Evolutionary conservation across 768 basidiomycete species (phyloP), one percentile per base, ranked within the genome.

Genomic region (Naganishia friedmannii): DNA sequence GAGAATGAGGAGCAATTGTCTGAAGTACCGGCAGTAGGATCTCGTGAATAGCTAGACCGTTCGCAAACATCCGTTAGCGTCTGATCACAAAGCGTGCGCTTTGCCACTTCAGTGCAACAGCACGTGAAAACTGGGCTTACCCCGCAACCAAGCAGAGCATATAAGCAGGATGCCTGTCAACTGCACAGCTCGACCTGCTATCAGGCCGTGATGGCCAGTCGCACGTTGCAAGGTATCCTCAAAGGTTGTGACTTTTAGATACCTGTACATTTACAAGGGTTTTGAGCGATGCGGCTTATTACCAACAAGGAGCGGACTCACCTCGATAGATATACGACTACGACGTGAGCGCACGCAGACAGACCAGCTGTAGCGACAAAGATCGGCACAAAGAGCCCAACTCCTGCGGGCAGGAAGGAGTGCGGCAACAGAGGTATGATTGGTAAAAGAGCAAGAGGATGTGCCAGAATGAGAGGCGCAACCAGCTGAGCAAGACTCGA

Each of bases 291-390:
- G n/a, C n/a, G n/a, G n/a, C n/a, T n/a, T n/a, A n/a, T n/a, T n/a
- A n/a, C n/a, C n/a, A n/a, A n/a, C n/a, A 29, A 29, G 74, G 15
- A 15, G 42, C 42, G 42, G 7, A 17, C 76, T 60, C 31, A 77
- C 79, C 78, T 77, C 0, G 79, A 73, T 0, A 80, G 72, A 58
- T 80, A 80, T 48, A 78, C 77, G 10, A 77, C 77, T 37, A 80
- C 79, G 28, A 80, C 77, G 54, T 78, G 77, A 1, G 78, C 78
- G 42, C 78, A 80, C 10, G 75, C 69, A 3, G 79, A 80, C 9
- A 79, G 65, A 4, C 72, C 69, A 0, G 76, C 76, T 28, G 77
- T 48, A 1, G 77, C 72, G n/a, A 76, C 78, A 32, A 78, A 67
- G 19, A 76, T 46, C 21, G 79, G 79, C 26, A 80, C 70, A 74